These are phyloP conservation scores for Fraxinus cuspidata DNA, from an alignment of 257 asterid species.

Conservation along the genomic window DNA sequence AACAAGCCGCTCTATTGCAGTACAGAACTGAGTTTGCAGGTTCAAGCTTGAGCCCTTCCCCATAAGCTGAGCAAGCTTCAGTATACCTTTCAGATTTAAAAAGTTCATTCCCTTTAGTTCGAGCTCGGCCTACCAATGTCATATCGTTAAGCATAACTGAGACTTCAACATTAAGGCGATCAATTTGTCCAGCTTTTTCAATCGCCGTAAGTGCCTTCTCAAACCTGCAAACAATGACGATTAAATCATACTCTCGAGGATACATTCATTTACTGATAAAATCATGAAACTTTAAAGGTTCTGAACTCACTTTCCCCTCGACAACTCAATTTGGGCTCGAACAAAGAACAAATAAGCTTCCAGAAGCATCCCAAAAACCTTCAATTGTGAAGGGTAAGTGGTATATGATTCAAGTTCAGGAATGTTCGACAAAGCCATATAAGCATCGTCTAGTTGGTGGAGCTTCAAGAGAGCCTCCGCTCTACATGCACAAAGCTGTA, in stretches of 20 bases:
- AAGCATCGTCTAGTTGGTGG: slow-evolving; percentile 66
- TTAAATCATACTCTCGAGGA: not conserved
- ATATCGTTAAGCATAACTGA: slow-evolving; percentile 51
- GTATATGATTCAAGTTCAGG: slow-evolving; percentile 36
- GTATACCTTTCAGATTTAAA: slow-evolving; percentile 87
- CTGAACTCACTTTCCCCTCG: slow-evolving; percentile 69
- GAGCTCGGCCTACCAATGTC: slow-evolving; percentile 69
- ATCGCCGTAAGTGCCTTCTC: slow-evolving; percentile 62
- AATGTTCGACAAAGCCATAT: slow-evolving; percentile 42
- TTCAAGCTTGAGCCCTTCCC: slow-evolving; percentile 78
- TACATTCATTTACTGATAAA: slow-evolving; percentile 1
- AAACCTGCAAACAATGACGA: slow-evolving; percentile 55
- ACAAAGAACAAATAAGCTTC: slow-evolving; percentile 78
- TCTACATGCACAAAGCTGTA: slow-evolving; percentile 82
- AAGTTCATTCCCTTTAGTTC: slow-evolving; percentile 84
- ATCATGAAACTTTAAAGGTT: not conserved
- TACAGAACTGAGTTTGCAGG: slow-evolving; percentile 80
- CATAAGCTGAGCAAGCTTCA: slow-evolving; percentile 90
- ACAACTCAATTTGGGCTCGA: slow-evolving; percentile 67
- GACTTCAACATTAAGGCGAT: slow-evolving; percentile 62
- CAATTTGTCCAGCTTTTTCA: slow-evolving; percentile 67
- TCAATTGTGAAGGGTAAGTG: slow-evolving; percentile 35
- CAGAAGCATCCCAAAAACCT: slow-evolving; percentile 60
- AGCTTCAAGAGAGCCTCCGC: slow-evolving; percentile 92
- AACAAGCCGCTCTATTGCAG: slow-evolving; percentile 97